Evolutionary conservation across 1,284 basidiomycete species (phyloP), one percentile per base, ranked within the genome.

Genomic region (Agaricales sp.): DNA sequence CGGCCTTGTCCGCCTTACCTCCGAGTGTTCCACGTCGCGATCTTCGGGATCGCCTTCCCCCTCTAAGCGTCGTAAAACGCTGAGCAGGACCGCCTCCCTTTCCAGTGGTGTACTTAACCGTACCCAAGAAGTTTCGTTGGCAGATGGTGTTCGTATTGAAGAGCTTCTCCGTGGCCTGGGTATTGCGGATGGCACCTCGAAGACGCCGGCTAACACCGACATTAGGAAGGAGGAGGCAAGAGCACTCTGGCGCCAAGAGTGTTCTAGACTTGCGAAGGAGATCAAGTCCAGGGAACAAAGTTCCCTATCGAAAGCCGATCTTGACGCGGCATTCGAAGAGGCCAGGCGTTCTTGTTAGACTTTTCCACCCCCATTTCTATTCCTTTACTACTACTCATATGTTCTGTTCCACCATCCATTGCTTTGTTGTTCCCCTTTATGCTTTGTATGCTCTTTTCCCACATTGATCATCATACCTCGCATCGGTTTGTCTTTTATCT

Each of bases 121-220:
- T 45, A 61, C 67, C n/a, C 62, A 65, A 14, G 74, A 78, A 37
- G 69, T 84, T 4, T 67, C 66, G 35, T 66, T 88, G 20, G 73
- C 71, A 3, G 70, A 75, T 14, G 76, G 77, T 22, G 67, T 85
- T 13, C 73, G 81, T 54, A 63, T 67, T 2, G 81, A 82, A 26
- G 85, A 88, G 55, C 69, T 86, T 4, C 60, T 80, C 8, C 73
- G 82, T 23, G 80, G 82, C 0, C 58, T 87, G 24, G 82, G 83
- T 12, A 66, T 82, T 20, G 61, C 67, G 3, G 62, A 56, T 16
- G 54, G 14, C 6, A 14, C 26, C 14, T 6, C 6, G 26, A 14
- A 30, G 26, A 30, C 54, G 3, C 54, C 57, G 16, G 55, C 61
- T 2, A 61, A 63, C 1, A 62, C 61, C 0, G 77, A 81, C 49